A percentile compares a stretch with the other conserved stretches of the same genome.
phyloP scores from a whole-genome alignment of 2,329 filamentous ascomycete species.

The Phaeoacremonium minimum region DNA sequence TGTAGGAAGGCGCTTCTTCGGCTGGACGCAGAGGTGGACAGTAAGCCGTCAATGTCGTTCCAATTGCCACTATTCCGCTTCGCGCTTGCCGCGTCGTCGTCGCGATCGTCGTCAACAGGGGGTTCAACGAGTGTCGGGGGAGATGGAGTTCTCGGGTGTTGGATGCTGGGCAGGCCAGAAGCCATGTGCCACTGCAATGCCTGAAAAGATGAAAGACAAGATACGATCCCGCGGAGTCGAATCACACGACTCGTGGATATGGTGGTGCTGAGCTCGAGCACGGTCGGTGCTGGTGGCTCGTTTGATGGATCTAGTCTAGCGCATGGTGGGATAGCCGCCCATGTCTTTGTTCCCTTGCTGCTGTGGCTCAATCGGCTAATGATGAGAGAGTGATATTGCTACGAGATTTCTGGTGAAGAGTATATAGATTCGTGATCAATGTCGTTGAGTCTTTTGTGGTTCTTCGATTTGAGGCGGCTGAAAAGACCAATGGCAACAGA shows the following conservation, averaged over 20 bases:
- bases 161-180: slow-evolving; percentile 51
- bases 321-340: slow-evolving; percentile 2
- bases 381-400: too few species aligned
- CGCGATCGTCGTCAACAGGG: slow-evolving; percentile 34
- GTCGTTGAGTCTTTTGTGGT: too few species aligned
- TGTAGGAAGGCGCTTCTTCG: slow-evolving; percentile 16
- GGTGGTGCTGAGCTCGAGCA: not conserved
- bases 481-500: too few species aligned
- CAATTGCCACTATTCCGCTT: slow-evolving; percentile 4
- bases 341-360: too few species aligned
- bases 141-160: slow-evolving; percentile 60
- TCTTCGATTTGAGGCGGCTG: too few species aligned
- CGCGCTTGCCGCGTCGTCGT: slow-evolving; percentile 11
- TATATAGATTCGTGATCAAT: too few species aligned
- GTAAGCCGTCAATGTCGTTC: slow-evolving; percentile 10
- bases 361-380: too few species aligned
- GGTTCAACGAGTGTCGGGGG: slow-evolving; percentile 45
- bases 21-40: slow-evolving; percentile 3
- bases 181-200: slow-evolving; percentile 45
- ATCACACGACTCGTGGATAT: too few species aligned
- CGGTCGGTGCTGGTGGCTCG: slow-evolving; percentile 1
- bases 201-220: too few species aligned
- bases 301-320: slow-evolving; percentile 7
- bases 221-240: too few species aligned
- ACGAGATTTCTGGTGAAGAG: too few species aligned